Conservation (phyloP, 2,329 filamentous ascomycete genomes). For the Venturia asperata region DNA sequence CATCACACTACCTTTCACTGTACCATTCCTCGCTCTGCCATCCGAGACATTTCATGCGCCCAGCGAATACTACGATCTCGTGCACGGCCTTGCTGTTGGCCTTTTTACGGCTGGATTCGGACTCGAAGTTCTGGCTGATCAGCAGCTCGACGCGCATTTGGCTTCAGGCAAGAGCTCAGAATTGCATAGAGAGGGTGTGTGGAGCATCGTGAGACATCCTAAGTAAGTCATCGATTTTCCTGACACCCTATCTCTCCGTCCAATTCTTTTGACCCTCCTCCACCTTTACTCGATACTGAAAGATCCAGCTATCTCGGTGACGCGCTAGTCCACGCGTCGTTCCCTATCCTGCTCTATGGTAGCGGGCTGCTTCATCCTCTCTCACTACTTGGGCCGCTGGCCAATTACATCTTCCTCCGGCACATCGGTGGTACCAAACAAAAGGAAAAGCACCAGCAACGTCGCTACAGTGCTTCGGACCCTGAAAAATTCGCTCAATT, state of each 20-base stretch:
- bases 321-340: conserved; percentile 51
- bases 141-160: conserved; percentile 48
- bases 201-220: conserved; percentile 55
- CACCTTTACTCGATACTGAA: conserved; percentile 15
- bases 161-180: conserved; percentile 28
- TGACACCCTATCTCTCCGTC: background rate
- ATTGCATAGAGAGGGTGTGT: conserved; percentile 51
- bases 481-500: conserved; percentile 48
- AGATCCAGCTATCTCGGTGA: conserved; percentile 54
- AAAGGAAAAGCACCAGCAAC: conserved; percentile 47
- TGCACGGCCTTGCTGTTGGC: conserved; percentile 43
- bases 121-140: conserved; percentile 51
- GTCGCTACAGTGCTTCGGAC: conserved; percentile 46
- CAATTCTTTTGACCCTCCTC: background rate
- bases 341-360: conserved; percentile 50
- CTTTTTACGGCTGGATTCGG: conserved; percentile 51
- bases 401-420: conserved; percentile 54
- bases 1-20: conserved; percentile 51
- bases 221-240: conserved; percentile 41
- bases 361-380: conserved; percentile 49
- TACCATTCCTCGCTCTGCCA: conserved; percentile 42
- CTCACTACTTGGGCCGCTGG: conserved; percentile 48
- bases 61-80: conserved; percentile 20
- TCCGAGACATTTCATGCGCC: conserved; percentile 24
- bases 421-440: conserved; percentile 50